Base-by-base conservation (phyloP, 306 rosid species). In the Dalbergia cochinchinensis region DNA sequence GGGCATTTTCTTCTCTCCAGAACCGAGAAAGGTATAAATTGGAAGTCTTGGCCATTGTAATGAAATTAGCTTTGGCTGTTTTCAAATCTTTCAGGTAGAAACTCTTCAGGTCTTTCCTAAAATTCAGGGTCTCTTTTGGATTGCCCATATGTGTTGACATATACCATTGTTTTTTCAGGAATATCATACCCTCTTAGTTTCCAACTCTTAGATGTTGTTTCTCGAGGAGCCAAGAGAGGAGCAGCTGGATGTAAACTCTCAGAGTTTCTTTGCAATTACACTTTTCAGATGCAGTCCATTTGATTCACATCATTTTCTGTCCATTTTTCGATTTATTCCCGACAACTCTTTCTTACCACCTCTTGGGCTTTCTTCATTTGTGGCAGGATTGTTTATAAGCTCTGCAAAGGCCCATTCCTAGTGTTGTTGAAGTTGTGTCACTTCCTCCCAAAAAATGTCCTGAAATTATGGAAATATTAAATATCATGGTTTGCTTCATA, bases 1-100 rank as follows among this genome's bases (percentile, higher is more conserved):
- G 67, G 67, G 67, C 67, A 62, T 13, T 6, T 14, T 33, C 67
- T 33, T 62, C 67, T 62, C 18, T n/a, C 67, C 67, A 5, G 19
- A 31, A 13, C 67, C 67, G n/a, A n/a, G 7, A 62, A 62, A 13
- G 67, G 44, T 1, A 22, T 6, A 31, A 62, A 31, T 6, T 62
- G 19, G 31, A 62, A 62, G 5, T 15, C 45, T 4, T 6, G 6
- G 1, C 71, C 71, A 7, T 41, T n/a, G n/a, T n/a, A n/a, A n/a
- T 42, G n/a, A 39, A 66, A 39, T 66, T 6, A 41, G 18, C 54
- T n/a, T 8, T 66, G 4, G 2, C 34, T 66, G n/a, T 39, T 11
- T 42, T 66, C 71, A 66, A 66, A 66, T 42, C 71, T 66, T 15
- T 66, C 71, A 8, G 71, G 71, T 8, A 66, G 0, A 15, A 66